phyloP scores from a whole-genome alignment of 176 grass and related monocot species.

The Tillandsia fasciculata region DNA sequence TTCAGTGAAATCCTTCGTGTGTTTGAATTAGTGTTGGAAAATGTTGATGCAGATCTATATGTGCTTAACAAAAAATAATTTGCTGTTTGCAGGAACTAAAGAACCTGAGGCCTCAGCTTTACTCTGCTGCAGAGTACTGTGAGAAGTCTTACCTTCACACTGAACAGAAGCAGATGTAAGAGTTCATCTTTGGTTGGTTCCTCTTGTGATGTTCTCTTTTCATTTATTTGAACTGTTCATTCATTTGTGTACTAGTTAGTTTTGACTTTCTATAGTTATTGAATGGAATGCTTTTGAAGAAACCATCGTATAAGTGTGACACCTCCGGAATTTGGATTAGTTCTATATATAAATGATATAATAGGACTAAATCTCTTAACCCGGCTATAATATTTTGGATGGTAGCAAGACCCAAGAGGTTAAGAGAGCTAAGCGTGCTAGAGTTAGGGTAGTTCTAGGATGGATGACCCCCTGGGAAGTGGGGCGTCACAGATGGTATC shows the following conservation, averaged over 20 bases:
- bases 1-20: neutral
- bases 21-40: constrained; percentile 4
- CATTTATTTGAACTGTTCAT: constrained; percentile 8
- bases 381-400: too few species aligned
- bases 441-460: too few species aligned
- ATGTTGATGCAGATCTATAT: constrained; percentile 9
- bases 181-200: neutral
- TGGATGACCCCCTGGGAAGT: too few species aligned
- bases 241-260: neutral
- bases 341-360: too few species aligned
- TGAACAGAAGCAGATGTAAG: constrained; percentile 85
- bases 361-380: too few species aligned
- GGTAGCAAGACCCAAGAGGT: too few species aligned
- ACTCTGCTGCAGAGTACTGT: constrained; percentile 85
- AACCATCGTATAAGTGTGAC: too few species aligned
- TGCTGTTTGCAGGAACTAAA: constrained; percentile 72
- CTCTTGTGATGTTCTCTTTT: constrained; percentile 10
- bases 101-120: constrained; percentile 93
- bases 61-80: neutral
- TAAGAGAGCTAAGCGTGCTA: too few species aligned
- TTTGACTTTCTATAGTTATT: too few species aligned
- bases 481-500: too few species aligned
- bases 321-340: too few species aligned
- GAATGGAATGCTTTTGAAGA: too few species aligned
- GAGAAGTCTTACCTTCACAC: constrained; percentile 90